A percentile compares a stretch with the other conserved stretches of the same genome.
phyloP scores from a whole-genome alignment of 2,329 filamentous ascomycete species.

The Aspergillus carbonarius region DNA sequence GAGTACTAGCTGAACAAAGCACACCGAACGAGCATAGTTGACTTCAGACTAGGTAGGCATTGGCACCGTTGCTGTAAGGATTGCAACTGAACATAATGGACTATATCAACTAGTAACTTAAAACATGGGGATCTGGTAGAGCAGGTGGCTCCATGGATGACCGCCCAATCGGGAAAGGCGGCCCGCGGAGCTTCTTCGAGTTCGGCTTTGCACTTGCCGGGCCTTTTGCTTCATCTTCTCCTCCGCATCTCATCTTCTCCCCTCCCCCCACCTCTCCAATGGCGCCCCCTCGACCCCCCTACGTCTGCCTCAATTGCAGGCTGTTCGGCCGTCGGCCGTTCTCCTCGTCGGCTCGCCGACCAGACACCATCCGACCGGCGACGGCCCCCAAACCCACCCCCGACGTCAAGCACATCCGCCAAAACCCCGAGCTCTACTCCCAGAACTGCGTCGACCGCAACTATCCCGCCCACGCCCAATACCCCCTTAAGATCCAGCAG shows the following conservation, averaged over 20 bases:
- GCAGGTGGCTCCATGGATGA: background rate
- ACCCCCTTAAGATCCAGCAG: conserved; percentile 54
- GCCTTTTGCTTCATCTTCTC: conserved; percentile 9
- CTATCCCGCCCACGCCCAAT: conserved; percentile 59
- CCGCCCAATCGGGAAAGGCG: conserved; percentile 15
- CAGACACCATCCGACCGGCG: conserved; percentile 54
- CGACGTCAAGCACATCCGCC: conserved; percentile 86
- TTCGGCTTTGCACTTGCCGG: background rate
- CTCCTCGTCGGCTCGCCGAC: conserved; percentile 19
- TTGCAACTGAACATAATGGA: too few relatives aligned
- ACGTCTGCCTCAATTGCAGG: conserved; percentile 38
- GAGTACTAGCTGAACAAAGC: too few relatives aligned
- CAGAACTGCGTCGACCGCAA: conserved; percentile 84
- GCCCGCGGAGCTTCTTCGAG: background rate
- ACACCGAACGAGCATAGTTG: too few relatives aligned
- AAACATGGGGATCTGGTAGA: too few relatives aligned
- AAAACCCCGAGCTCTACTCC: conserved; percentile 76
- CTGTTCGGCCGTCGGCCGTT: conserved; percentile 16
- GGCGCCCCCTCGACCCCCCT: conserved; percentile 28
- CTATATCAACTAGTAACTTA: too few relatives aligned
- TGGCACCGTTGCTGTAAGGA: too few relatives aligned
- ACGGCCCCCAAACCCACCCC: conserved; percentile 76
- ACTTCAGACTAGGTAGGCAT: too few relatives aligned
- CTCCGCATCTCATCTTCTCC: background rate
- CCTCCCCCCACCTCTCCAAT: conserved; percentile 15